A percentile compares a stretch with the other conserved stretches of the same genome.
Conservation (phyloP, 2,329 filamentous ascomycete genomes). For the Fusarium nematophilum region DNA sequence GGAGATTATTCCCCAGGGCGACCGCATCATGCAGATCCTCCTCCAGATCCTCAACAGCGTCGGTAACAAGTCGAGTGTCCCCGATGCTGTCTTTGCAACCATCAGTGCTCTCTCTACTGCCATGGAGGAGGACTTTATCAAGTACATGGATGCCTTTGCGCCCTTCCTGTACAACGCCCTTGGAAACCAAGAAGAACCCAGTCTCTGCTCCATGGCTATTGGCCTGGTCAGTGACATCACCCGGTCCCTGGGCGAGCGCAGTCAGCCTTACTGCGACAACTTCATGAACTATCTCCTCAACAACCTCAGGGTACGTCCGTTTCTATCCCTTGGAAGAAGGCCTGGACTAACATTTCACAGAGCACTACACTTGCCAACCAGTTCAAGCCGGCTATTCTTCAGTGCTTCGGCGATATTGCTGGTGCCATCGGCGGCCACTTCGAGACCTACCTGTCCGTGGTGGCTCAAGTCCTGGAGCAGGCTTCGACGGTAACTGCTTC, state of each 20-base stretch:
- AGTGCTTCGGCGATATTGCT: constrained; percentile 98
- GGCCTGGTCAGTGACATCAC: constrained; percentile 97
- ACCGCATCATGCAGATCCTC: constrained; percentile 92
- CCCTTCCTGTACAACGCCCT: constrained; percentile 95
- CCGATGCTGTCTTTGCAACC: constrained; percentile 91
- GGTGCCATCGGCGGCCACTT: constrained; percentile 93
- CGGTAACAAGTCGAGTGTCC: constrained; percentile 89
- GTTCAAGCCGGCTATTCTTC: constrained; percentile 97
- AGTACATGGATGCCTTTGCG: constrained; percentile 97
- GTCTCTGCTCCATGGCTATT: constrained; percentile 95
- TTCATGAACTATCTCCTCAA: constrained; percentile 99
- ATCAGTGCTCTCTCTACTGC: constrained; percentile 93
- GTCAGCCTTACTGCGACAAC: constrained; percentile 93
- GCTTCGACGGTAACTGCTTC: constrained; percentile 84
- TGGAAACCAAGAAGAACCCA: constrained; percentile 93
- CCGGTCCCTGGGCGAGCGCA: constrained; percentile 87
- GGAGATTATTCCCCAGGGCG: constrained; percentile 89
- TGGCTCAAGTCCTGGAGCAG: constrained; percentile 94
- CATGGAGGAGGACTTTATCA: constrained; percentile 90
- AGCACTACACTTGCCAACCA: constrained; percentile 91
- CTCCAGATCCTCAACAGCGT: constrained; percentile 83
- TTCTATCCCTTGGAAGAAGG: background rate
- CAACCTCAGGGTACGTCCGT: constrained; percentile 79
- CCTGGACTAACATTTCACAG: constrained; percentile 54
- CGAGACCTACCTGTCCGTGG: constrained; percentile 90